Conservation (phyloP, 768 basidiomycete genomes). For the Leucocoprinus leucothites region DNA sequence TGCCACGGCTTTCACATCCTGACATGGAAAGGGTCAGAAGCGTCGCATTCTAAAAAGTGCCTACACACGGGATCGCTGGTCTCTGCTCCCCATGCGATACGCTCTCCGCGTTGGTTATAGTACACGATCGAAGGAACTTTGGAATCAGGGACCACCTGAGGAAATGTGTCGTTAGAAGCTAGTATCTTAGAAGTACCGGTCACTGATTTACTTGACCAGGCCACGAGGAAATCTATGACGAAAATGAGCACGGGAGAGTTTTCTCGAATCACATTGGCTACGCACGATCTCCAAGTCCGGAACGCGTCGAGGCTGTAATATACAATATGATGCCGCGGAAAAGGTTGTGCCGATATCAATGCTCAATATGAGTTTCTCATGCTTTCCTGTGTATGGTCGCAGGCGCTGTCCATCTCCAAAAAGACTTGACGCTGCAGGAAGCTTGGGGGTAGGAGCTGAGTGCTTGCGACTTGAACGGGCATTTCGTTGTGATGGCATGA, state of each 20-base stretch:
- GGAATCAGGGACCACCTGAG: neutral
- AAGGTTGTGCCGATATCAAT: constrained; percentile 3
- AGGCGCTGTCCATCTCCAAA: neutral
- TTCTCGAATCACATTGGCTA: neutral
- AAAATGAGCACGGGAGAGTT: neutral
- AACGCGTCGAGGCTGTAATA: neutral
- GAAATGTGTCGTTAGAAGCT: neutral
- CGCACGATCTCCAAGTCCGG: neutral
- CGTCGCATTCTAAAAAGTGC: neutral
- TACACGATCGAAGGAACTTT: constrained; percentile 1
- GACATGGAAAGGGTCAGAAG: neutral
- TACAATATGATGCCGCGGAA: neutral
- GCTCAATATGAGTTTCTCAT: neutral
- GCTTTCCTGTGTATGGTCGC: neutral
- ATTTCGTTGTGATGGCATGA: too few relatives aligned
- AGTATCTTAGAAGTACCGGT: too few relatives aligned
- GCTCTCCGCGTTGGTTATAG: neutral
- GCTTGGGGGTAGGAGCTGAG: neutral
- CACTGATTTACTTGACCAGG: neutral
- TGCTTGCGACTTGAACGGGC: neutral
- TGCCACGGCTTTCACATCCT: neutral
- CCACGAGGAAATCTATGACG: neutral
- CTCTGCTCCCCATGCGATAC: neutral
- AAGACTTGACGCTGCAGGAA: neutral
- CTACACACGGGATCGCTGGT: neutral